Conservation (phyloP, 768 basidiomycete genomes). For the Holtermanniella nyarrowii region DNA sequence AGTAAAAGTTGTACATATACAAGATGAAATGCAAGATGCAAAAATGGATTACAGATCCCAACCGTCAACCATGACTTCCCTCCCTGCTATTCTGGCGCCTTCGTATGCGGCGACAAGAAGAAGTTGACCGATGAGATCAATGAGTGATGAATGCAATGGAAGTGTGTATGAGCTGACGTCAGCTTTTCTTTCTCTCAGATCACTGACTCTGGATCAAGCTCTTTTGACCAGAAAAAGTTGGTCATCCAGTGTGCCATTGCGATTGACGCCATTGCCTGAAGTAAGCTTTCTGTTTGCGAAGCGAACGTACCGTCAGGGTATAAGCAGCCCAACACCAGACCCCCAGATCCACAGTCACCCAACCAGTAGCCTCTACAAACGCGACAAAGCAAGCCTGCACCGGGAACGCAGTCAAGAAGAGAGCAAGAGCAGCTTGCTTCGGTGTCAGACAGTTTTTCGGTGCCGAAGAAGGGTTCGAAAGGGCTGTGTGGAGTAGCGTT, state of each 20-base stretch:
- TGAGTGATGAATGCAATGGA: constrained; percentile 80
- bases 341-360: constrained; percentile 61
- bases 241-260: constrained; percentile 58
- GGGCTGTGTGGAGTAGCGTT: constrained; percentile 59
- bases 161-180: constrained; percentile 60
- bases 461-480: constrained; percentile 9
- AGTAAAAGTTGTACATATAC: too few species aligned
- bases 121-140: constrained; percentile 74
- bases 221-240: constrained; percentile 62
- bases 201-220: constrained; percentile 64
- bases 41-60: not conserved
- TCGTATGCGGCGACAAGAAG: constrained; percentile 53
- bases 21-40: too few species aligned
- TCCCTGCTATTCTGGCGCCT: constrained; percentile 4
- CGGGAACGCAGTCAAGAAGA: constrained; percentile 67
- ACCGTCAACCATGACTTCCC: constrained; percentile 6
- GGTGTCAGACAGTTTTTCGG: not conserved
- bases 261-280: constrained; percentile 62
- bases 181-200: not conserved
- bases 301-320: constrained; percentile 57
- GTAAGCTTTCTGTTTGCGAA: not conserved
- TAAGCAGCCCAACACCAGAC: constrained; percentile 65
- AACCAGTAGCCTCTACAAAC: constrained; percentile 57
- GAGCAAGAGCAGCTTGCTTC: constrained; percentile 43
- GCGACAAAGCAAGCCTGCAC: constrained; percentile 65